A percentile compares a stretch with the other conserved stretches of the same genome.
phyloP scores from a whole-genome alignment of 164 flowering plant genomes.

The Liriodendron chinense region DNA sequence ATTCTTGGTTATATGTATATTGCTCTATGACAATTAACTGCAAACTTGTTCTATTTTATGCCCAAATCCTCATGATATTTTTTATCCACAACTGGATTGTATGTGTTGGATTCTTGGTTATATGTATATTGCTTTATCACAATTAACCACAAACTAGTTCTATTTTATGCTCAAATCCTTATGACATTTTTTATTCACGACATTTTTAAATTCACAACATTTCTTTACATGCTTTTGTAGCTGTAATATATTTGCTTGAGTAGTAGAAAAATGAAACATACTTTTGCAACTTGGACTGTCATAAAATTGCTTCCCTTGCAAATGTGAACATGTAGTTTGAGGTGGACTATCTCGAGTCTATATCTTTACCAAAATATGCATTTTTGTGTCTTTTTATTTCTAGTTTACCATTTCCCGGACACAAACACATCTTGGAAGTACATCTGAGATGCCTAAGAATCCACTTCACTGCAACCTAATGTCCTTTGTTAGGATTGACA shows the following conservation, averaged over 20 bases:
- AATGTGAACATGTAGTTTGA: too few species aligned
- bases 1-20: not conserved
- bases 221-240: too few species aligned
- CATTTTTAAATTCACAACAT: not conserved
- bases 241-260: not conserved
- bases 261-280: not conserved
- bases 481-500: not conserved
- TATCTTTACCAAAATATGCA: not conserved
- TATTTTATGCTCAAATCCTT: too few species aligned
- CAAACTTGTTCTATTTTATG: too few species aligned
- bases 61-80: too few species aligned
- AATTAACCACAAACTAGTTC: too few species aligned
- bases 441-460: not conserved
- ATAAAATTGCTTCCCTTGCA: too few species aligned
- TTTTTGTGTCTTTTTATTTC: not conserved
- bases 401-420: not conserved
- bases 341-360: not conserved
- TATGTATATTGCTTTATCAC: too few species aligned
- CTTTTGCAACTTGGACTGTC: too few species aligned
- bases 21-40: too few species aligned
- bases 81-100: too few species aligned
- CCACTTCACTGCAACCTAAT: not conserved
- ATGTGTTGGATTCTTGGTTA: too few species aligned
- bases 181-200: not conserved
- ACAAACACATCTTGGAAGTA: not conserved